Conservation (phyloP, 352 stramenopile species). For the Phytopythium aichiense region DNA sequence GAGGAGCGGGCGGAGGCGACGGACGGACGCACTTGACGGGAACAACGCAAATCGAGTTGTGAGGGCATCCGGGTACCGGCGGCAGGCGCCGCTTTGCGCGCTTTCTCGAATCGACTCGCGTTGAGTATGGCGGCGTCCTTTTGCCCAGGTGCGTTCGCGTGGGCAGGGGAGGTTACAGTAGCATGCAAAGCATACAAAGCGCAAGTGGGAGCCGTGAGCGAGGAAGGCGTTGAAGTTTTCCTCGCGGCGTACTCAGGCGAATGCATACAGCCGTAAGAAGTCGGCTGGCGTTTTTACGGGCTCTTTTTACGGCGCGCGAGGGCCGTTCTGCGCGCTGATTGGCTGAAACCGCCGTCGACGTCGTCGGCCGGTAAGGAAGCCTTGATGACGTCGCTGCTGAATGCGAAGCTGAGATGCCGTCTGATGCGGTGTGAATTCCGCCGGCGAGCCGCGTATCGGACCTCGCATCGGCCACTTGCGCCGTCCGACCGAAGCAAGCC, state of each 20-base stretch:
- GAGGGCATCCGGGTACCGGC: constrained; percentile 1
- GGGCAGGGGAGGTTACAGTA: not conserved
- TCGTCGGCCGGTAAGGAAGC: constrained; percentile 15
- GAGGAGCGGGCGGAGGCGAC: not conserved
- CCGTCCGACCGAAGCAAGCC: not conserved
- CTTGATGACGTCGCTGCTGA: constrained; percentile 10
- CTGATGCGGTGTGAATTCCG: constrained; percentile 2
- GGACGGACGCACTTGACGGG: constrained; percentile 21
- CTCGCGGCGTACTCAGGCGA: not conserved
- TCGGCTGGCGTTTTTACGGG: constrained; percentile 8
- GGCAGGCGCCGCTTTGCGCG: constrained; percentile 5
- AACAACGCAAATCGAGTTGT: constrained; percentile 38
- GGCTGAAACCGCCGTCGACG: not conserved
- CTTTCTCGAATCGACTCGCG: constrained; percentile 4
- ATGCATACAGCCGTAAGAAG: constrained; percentile 5
- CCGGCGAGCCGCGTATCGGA: not conserved
- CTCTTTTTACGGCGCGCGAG: too few species aligned
- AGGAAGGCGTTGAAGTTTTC: constrained; percentile 18
- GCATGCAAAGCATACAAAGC: not conserved
- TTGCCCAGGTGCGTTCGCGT: not conserved
- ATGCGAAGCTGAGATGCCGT: constrained; percentile 2
- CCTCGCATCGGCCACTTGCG: too few species aligned
- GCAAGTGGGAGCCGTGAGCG: not conserved
- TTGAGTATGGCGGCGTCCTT: constrained; percentile 1
- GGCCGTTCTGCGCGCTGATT: too few species aligned